Percentiles rank a stretch among this genome's conserved stretches.
These are phyloP conservation scores for Lyophyllum decastes DNA, from an alignment of 768 basidiomycete species.

Conservation along the genomic window DNA sequence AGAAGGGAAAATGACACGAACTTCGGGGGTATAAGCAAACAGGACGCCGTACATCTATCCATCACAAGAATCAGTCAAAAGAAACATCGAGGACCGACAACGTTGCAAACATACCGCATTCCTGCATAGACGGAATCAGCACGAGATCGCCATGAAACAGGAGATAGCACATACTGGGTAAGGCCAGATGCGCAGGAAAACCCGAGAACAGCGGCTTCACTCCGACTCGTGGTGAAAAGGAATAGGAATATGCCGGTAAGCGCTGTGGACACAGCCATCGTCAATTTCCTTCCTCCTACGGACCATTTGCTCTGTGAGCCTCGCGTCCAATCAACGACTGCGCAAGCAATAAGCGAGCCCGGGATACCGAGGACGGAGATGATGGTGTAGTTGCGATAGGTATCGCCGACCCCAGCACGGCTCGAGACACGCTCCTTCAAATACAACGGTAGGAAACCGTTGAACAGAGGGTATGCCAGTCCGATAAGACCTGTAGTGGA, in stretches of 20 bases:
- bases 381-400: constrained; percentile 52
- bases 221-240: constrained; percentile 50
- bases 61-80: not conserved
- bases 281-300: constrained; percentile 46
- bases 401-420: constrained; percentile 23
- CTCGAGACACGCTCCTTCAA: constrained; percentile 35
- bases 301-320: constrained; percentile 27
- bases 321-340: constrained; percentile 45
- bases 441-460: constrained; percentile 51
- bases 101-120: constrained; percentile 34
- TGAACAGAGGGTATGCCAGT: constrained; percentile 56
- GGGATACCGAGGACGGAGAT: constrained; percentile 48
- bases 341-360: constrained; percentile 46
- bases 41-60: constrained; percentile 51
- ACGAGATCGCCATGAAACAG: not conserved
- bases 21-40: constrained; percentile 61
- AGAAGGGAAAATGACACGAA: constrained; percentile 8
- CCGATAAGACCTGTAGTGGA: constrained; percentile 40
- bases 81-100: not conserved
- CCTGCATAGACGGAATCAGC: constrained; percentile 12
- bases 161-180: constrained; percentile 31
- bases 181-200: constrained; percentile 46
- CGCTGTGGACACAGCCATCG: constrained; percentile 45
- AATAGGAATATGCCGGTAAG: constrained; percentile 51
- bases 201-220: constrained; percentile 38